Conservation (phyloP, 2,329 filamentous ascomycete genomes). For the Nothophoma quercina region DNA sequence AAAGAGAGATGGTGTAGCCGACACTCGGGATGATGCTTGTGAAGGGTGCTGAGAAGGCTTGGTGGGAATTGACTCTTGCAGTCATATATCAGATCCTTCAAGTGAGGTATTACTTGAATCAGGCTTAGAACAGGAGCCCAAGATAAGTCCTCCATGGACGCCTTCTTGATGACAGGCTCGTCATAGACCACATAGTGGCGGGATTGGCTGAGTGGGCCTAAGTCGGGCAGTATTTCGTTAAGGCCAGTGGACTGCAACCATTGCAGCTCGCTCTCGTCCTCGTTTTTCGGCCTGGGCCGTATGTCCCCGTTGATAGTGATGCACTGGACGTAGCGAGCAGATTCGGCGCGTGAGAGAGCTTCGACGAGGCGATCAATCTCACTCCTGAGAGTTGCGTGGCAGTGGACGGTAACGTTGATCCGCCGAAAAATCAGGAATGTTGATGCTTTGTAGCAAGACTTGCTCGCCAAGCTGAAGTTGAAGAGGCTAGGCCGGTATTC, state of each 20-base stretch:
- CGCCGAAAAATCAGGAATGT: constrained; percentile 22
- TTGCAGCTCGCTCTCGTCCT: neutral
- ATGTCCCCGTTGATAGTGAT: constrained; percentile 28
- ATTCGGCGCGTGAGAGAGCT: constrained; percentile 22
- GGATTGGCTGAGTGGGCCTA: constrained; percentile 2
- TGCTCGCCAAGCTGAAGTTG: constrained; percentile 26
- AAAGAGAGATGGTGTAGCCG: constrained; percentile 31
- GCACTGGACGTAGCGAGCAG: constrained; percentile 23
- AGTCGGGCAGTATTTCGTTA: constrained; percentile 24
- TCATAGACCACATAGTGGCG: constrained; percentile 24
- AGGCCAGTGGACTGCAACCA: constrained; percentile 14
- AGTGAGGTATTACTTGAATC: constrained; percentile 17
- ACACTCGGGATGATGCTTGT: constrained; percentile 24
- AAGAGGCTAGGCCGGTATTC: constrained; percentile 27
- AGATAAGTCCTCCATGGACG: constrained; percentile 26
- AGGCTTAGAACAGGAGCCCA: constrained; percentile 29
- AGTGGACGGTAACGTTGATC: constrained; percentile 18
- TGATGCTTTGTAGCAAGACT: constrained; percentile 25
- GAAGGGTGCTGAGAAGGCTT: constrained; percentile 25
- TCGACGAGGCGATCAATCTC: constrained; percentile 21
- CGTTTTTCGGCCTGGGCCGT: constrained; percentile 12
- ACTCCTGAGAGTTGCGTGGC: constrained; percentile 17
- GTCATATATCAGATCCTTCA: constrained; percentile 30
- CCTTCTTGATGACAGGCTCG: constrained; percentile 25
- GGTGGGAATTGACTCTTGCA: constrained; percentile 30